Conservation (phyloP, 116 monocot species). For the Posidonia oceanica region DNA sequence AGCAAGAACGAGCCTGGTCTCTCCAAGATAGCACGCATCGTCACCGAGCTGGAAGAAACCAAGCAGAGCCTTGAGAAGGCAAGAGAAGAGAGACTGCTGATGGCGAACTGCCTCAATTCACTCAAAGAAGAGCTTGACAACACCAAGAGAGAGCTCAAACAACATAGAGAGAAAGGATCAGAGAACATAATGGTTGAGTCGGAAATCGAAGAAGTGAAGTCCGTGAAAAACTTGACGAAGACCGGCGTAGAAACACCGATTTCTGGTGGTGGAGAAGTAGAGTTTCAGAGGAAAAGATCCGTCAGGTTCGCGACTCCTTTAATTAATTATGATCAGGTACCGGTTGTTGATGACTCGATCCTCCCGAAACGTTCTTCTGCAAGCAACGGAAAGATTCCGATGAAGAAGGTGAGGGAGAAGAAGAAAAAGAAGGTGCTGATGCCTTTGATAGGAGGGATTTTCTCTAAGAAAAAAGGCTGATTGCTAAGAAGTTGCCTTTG, state of each 20-base stretch:
- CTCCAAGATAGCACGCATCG: constrained; percentile 10
- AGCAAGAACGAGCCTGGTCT: neutral
- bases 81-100: constrained; percentile 22
- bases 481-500: too few relatives aligned
- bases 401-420: constrained; percentile 11
- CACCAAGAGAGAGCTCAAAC: constrained; percentile 38
- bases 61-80: constrained; percentile 43
- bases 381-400: neutral
- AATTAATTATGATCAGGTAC: neutral
- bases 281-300: constrained; percentile 9
- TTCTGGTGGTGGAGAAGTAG: neutral
- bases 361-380: neutral
- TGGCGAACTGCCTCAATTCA: constrained; percentile 26
- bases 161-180: constrained; percentile 19
- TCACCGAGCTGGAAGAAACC: constrained; percentile 40
- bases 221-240: constrained; percentile 16
- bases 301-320: constrained; percentile 9
- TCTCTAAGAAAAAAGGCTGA: constrained; percentile 33
- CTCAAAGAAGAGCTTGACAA: constrained; percentile 41
- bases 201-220: constrained; percentile 36
- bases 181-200: constrained; percentile 12
- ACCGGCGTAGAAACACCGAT: neutral
- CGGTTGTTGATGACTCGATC: neutral
- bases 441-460: constrained; percentile 33
- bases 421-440: constrained; percentile 49